Evolutionary conservation across 148 eudicot species (phyloP).

Genomic region (Vaccinium vitisidaea): DNA sequence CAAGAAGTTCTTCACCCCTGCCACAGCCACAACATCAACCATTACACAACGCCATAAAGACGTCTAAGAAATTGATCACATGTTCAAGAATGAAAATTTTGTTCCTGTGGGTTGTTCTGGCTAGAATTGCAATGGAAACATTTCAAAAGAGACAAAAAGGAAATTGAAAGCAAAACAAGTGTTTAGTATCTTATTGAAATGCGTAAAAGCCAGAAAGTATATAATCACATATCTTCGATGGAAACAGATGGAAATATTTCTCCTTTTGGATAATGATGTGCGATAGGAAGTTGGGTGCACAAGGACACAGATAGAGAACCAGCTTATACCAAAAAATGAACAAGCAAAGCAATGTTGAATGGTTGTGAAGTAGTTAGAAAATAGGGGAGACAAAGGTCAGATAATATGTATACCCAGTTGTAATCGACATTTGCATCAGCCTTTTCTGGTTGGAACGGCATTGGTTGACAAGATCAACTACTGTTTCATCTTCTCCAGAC

Average conservation of each 20-base stretch:
- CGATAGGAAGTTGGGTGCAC: background rate
- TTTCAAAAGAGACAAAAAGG: background rate
- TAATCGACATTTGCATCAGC: constrained; percentile 74
- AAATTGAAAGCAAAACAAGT: background rate
- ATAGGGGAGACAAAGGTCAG: background rate
- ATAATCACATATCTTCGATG: background rate
- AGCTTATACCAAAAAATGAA: background rate
- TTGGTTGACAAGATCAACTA: constrained; percentile 75
- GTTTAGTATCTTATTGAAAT: background rate
- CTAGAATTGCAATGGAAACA: background rate
- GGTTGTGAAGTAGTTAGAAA: background rate
- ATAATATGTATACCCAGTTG: constrained; percentile 52
- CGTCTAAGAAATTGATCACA: constrained; percentile 28
- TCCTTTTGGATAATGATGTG: background rate
- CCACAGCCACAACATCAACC: constrained; percentile 14
- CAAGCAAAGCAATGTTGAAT: background rate
- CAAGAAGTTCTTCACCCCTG: constrained; percentile 87
- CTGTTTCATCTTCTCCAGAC: constrained; percentile 86
- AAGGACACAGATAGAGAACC: background rate
- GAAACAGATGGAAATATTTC: background rate
- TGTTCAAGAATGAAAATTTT: background rate
- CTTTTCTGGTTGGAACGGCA: constrained; percentile 89
- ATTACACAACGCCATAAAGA: constrained; percentile 8
- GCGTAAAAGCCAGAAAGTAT: background rate
- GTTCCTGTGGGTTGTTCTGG: background rate